Evolutionary conservation across 2,329 filamentous ascomycete species (phyloP), one percentile per base, ranked within the genome.

Genomic region (Penicillium sumatraense): DNA sequence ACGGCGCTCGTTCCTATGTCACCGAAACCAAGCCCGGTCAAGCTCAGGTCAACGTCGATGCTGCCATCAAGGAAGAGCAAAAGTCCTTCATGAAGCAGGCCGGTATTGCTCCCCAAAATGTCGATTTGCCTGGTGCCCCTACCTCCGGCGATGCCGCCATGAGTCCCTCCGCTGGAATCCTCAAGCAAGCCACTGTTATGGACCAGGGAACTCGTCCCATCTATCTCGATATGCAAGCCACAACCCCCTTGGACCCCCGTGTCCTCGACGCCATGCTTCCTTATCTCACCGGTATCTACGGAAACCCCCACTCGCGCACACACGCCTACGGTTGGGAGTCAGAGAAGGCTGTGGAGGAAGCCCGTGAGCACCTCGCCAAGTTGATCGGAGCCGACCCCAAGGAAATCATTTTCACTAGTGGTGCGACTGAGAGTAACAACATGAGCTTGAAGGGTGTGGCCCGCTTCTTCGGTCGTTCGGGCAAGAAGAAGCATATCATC

Each of bases 401-500:
- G 78, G 95, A 99, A 74, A 98, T 99, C 63, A 96, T 99, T 68
- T 98, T 99, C 78, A 99, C 95, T 6, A 97, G 93, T 68, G 95
- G 95, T 52, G 95, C 95, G 14, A 99, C 95, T 0, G 95, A 99
- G 80, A 97, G 92, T 72, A 99, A 99, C 78, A 99, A 99, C 70
- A 99, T 99, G 95, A 96, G 92, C 76, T 91, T 99, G 80, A 99
- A 99, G 80, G 95, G 95, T 61, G 93, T 99, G 8, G 93, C 95
- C 18, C 85, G 93, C 60, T 99, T 99, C 79, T 97, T 97, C 73
- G 92, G 91, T 63, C 86, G 91, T 54, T 87, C 86, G 2, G 93
- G 92, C 67, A 97, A 97, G 86, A 98, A 98, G 86, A 96, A 90
- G 79, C 95, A 99, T 76, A 93, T 99, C 70, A 92, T 99, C 75